Percentiles rank a stretch among this genome's conserved stretches.
Evolutionary conservation across 169 alveolate species (phyloP).

Genomic region (Eimeria acervulina): DNA sequence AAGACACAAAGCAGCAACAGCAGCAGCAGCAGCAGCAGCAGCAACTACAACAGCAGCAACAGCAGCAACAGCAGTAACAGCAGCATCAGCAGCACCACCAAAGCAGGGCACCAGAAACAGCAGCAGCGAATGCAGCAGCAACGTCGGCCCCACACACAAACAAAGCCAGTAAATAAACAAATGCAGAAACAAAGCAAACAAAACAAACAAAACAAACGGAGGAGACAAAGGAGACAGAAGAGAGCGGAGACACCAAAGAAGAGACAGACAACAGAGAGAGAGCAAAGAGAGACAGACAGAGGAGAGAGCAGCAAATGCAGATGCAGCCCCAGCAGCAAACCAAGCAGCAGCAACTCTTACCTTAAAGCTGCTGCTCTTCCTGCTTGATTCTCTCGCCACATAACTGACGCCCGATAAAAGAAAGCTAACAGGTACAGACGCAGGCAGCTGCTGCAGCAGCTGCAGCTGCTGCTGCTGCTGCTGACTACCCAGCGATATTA

Average conservation of each 20-base stretch:
- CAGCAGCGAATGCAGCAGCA: too few species aligned
- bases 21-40: too few species aligned
- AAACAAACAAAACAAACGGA: too few species aligned
- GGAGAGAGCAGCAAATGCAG: background rate
- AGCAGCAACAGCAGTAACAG: too few species aligned
- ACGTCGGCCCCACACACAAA: background rate
- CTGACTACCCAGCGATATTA: constrained; percentile 56
- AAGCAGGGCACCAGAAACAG: too few species aligned
- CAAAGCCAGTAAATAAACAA: background rate
- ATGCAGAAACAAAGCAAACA: background rate
- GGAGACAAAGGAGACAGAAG: background rate
- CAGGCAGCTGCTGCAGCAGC: constrained; percentile 56
- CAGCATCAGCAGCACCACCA: too few species aligned
- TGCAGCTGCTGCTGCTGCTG: constrained; percentile 56
- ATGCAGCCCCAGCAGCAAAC: background rate
- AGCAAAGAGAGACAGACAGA: background rate
- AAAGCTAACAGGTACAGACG: constrained; percentile 53
- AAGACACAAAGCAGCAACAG: background rate
- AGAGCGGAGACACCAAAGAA: background rate
- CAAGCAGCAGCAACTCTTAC: background rate
- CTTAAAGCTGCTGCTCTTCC: constrained; percentile 39
- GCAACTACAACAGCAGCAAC: too few species aligned
- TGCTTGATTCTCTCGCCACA: constrained; percentile 46
- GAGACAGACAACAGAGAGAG: background rate
- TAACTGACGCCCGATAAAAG: constrained; percentile 41